Percentiles rank a stretch among this genome's conserved stretches.
Conservation (phyloP, 345 rosid genomes). For the Camelina hispida region DNA sequence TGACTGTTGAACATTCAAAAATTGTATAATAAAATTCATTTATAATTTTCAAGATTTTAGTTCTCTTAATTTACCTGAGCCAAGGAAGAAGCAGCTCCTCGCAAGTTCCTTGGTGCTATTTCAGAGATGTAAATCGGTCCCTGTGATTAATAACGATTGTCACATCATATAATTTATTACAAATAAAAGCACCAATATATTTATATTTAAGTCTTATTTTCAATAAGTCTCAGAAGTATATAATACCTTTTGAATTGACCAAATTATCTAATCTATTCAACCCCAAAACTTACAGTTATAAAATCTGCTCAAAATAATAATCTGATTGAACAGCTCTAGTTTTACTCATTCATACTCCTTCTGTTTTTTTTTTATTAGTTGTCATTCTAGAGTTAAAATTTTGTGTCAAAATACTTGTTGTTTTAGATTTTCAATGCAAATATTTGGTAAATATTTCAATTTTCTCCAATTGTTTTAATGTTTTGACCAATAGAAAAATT, state of each 20-base stretch:
- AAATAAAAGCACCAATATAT: neutral
- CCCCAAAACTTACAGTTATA: neutral
- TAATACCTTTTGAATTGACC: neutral
- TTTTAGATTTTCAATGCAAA: too few relatives aligned
- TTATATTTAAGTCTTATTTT: neutral
- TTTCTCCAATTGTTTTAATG: too few relatives aligned
- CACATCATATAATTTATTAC: neutral
- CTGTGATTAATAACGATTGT: neutral
- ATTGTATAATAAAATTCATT: neutral
- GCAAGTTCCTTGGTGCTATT: conserved; percentile 36
- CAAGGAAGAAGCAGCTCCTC: conserved; percentile 45
- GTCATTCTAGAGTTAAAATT: too few relatives aligned
- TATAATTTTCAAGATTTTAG: conserved; percentile 11
- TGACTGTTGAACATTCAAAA: conserved; percentile 24
- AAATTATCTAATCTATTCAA: neutral
- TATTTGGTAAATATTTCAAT: too few relatives aligned
- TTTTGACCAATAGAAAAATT: too few relatives aligned
- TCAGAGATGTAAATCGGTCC: conserved; percentile 46
- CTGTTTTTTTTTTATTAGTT: too few relatives aligned
- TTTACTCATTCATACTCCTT: conserved; percentile 40
- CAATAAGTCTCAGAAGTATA: neutral
- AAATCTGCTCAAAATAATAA: neutral
- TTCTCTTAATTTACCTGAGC: conserved; percentile 33
- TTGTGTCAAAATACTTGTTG: too few relatives aligned
- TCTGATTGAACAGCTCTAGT: neutral